Conservation (phyloP, 169 alveolate genomes). For the Pseudocohnilembus persalinus region DNA sequence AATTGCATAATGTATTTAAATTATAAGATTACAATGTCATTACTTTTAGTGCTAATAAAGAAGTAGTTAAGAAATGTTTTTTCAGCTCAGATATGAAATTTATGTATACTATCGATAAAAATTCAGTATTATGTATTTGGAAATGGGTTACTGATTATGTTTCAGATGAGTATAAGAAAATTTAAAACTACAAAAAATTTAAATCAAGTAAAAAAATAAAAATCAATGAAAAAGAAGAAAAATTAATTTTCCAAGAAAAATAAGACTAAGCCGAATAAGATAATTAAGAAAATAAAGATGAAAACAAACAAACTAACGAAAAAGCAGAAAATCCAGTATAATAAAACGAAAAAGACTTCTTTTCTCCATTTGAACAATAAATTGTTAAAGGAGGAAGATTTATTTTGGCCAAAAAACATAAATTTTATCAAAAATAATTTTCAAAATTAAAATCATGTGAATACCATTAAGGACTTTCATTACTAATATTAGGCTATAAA, state of each 20-base stretch:
- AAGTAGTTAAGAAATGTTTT: slow-evolving; percentile 69
- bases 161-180: slow-evolving; percentile 66
- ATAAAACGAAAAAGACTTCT: slow-evolving; percentile 48
- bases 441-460: not conserved
- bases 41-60: slow-evolving; percentile 80
- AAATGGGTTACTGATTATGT: slow-evolving; percentile 72
- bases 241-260: slow-evolving; percentile 29
- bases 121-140: slow-evolving; percentile 82
- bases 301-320: slow-evolving; percentile 30
- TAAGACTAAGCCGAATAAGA: slow-evolving; percentile 31
- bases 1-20: slow-evolving; percentile 70
- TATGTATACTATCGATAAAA: slow-evolving; percentile 62
- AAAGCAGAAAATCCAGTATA: slow-evolving; percentile 26
- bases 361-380: slow-evolving; percentile 63
- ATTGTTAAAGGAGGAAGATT: slow-evolving; percentile 67
- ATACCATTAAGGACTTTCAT: not conserved
- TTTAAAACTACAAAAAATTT: slow-evolving; percentile 55
- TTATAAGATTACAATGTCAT: slow-evolving; percentile 69
- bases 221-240: slow-evolving; percentile 44
- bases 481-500: not conserved
- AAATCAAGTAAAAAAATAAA: slow-evolving; percentile 55
- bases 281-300: slow-evolving; percentile 38
- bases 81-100: slow-evolving; percentile 59
- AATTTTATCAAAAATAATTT: not conserved
- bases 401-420: slow-evolving; percentile 66